A percentile compares a stretch with the other conserved stretches of the same genome.
Conservation (phyloP, 352 stramenopile genomes). For the Phytopythium helicoides region DNA sequence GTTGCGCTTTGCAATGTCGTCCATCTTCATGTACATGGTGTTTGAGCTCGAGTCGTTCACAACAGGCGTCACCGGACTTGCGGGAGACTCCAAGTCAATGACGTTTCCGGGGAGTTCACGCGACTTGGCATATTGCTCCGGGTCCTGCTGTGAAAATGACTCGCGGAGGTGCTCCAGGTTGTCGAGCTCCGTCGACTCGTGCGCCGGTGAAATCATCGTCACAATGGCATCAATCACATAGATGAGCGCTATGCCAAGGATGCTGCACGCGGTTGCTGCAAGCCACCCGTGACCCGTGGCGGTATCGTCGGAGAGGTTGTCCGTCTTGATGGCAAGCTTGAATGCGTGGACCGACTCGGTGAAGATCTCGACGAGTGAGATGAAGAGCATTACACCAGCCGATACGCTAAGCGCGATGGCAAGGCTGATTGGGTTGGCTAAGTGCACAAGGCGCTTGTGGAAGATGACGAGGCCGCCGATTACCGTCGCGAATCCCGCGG, state of each 20-base stretch:
- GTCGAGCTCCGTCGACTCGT: slow-evolving; percentile 23
- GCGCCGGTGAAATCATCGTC: slow-evolving; percentile 21
- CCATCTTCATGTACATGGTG: slow-evolving; percentile 27
- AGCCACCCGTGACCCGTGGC: slow-evolving; percentile 50
- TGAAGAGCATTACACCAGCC: slow-evolving; percentile 67
- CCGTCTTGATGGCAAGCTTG: slow-evolving; percentile 24
- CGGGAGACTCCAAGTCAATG: slow-evolving; percentile 11
- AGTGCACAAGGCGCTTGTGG: slow-evolving; percentile 34
- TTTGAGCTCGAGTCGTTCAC: slow-evolving; percentile 7
- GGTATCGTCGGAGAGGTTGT: slow-evolving; percentile 24
- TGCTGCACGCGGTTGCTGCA: slow-evolving; percentile 76
- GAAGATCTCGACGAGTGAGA: slow-evolving; percentile 67
- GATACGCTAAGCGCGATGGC: slow-evolving; percentile 47
- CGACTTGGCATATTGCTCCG: slow-evolving; percentile 4
- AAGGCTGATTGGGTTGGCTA: slow-evolving; percentile 41
- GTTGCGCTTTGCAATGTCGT: slow-evolving; percentile 24
- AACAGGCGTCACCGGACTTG: slow-evolving; percentile 16
- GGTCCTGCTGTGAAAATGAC: slow-evolving; percentile 15
- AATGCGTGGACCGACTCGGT: slow-evolving; percentile 23
- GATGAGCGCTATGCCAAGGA: slow-evolving; percentile 66
- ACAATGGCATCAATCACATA: slow-evolving; percentile 37
- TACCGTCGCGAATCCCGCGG: slow-evolving; percentile 45
- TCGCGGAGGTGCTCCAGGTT: slow-evolving; percentile 26
- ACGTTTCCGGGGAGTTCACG: slow-evolving; percentile 8
- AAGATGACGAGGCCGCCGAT: slow-evolving; percentile 53